Base-by-base conservation (phyloP, 192 early-diverging fungal species). In the Diversispora epigaea region DNA sequence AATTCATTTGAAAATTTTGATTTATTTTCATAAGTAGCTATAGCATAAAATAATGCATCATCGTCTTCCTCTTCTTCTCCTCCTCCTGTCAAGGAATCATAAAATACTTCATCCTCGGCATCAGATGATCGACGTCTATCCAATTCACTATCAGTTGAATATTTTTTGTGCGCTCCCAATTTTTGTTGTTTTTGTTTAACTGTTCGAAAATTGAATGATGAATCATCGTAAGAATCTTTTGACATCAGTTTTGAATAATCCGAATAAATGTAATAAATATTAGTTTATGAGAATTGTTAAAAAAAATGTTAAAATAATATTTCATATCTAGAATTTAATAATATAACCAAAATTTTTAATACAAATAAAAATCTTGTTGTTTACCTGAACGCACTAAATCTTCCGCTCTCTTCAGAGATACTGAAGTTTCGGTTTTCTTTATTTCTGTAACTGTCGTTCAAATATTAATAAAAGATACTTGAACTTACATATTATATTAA, bases 41-140 rank as follows among this genome's bases (percentile, higher is more conserved):
- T 66, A 68, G 77, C 80, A 55, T 78, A 76, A 78, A 83, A 83
- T 52, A 80, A 22, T 8, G 74, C 75, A 32, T 80, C 68, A 0
- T 78, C 81, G 65, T 71, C 68, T 21, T 71, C 77, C 72, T 78
- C 78, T 46, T 78, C 78, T 46, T 79, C 78, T 45, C 46, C 69
- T 52, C 46, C 52, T 55, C 57, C 64, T 3, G 74, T 76, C 47
- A 55, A 74, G 21, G 52, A 66, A 56, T 67, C 78, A 7, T 62
- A 64, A 39, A 75, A 62, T 19, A 77, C 69, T 6, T 82, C 58
- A 55, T 77, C 69, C 9, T 78, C 73, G 21, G 75, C 56, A 63
- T 60, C 68, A 14, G 22, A 5, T 11, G 15, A 7, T 56, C 2
- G n/a, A 46, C 40, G 4, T 71, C 54, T 2, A 45, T 76, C 43